phyloP scores from a whole-genome alignment of 495 filamentous ascomycete species.

The Talaromyces thailandensis region DNA sequence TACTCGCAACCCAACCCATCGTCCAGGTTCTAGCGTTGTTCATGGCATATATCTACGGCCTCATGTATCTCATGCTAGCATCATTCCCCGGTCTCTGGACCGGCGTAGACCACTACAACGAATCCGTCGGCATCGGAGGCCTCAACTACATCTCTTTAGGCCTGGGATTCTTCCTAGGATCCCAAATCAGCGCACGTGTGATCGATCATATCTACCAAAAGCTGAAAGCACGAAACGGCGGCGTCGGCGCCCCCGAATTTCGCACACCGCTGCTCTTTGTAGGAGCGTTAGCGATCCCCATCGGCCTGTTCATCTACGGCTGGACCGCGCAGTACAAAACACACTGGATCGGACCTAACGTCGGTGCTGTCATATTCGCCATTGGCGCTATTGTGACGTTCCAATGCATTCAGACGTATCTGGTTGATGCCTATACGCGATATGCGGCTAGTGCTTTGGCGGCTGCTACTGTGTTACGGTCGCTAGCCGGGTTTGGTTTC shows the following conservation, averaged over 20 bases:
- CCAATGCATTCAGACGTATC: conserved; percentile 65
- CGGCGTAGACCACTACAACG: conserved; percentile 41
- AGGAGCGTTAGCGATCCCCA: conserved; percentile 48
- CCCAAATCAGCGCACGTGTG: conserved; percentile 52
- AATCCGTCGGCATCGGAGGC: conserved; percentile 51
- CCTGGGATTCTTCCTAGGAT: conserved; percentile 57
- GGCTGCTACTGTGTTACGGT: conserved; percentile 57
- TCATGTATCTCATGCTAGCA: conserved; percentile 64
- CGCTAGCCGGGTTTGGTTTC: conserved; percentile 63
- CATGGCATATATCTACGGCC: conserved; percentile 62
- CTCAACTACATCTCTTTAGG: conserved; percentile 66
- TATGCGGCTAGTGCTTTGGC: conserved; percentile 67
- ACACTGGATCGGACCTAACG: conserved; percentile 68
- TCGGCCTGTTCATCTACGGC: conserved; percentile 63
- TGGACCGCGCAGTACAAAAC: conserved; percentile 54
- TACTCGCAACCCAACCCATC: conserved; percentile 53
- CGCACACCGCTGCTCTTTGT: conserved; percentile 55
- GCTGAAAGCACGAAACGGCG: conserved; percentile 51
- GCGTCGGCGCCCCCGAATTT: conserved; percentile 54
- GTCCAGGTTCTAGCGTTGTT: conserved; percentile 51
- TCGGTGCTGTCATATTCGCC: conserved; percentile 53
- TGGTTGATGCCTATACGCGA: conserved; percentile 68
- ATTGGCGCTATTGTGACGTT: conserved; percentile 54
- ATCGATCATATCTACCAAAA: conserved; percentile 57
- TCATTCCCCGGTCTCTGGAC: conserved; percentile 61